Evolutionary conservation across 768 basidiomycete genomes (phyloP), one percentile per base, ranked within the genome.

Genomic region (Pulveroboletus sp.): DNA sequence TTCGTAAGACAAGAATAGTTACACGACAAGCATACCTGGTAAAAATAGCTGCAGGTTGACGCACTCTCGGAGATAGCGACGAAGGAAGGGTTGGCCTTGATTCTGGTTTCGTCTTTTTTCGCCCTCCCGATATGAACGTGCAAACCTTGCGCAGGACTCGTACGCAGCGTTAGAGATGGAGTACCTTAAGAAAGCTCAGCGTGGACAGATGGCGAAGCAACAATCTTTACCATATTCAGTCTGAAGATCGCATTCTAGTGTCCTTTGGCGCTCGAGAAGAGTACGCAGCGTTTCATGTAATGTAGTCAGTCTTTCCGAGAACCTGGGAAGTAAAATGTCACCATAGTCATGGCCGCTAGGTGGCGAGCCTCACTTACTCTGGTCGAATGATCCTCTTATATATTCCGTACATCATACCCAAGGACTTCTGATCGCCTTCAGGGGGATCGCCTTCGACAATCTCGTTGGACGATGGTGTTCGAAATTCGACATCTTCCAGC

Each of bases 111-210:
- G 52, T 89, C 86, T 27, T 83, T 80, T 64, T 81, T 89, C 6
- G 76, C 69, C 57, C 76, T 80, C 26, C 76, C 73, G 26, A 92
- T 68, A 55, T 91, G 89, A 37, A 91, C 76, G 62, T 88, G 85
- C 74, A 84, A 79, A 6, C 90, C 90, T 39, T 83, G 80, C 9
- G 76, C 75, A 15, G 82, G 76, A 1, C 78, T 84, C 24, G 81
- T 78, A 35, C 88, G 82, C 39, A 93, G 73, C 11, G 86, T 83
- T 53, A 92, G 61, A 11, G 89, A 89, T 21, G 85, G 81, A 1
- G 83, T 78, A 67, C 72, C 89, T 92, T 44, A 9, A 49, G 31
- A 51, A 46, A 37, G 32, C 6, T 66, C 7, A 66, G 52, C 21
- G 26, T n/a, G 7, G 9, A 30, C 11, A 14, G 12, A 35, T n/a